Evolutionary conservation across 169 alveolate species (phyloP), one percentile per base, ranked within the genome.

Genomic region (Eimeria brunetti): DNA sequence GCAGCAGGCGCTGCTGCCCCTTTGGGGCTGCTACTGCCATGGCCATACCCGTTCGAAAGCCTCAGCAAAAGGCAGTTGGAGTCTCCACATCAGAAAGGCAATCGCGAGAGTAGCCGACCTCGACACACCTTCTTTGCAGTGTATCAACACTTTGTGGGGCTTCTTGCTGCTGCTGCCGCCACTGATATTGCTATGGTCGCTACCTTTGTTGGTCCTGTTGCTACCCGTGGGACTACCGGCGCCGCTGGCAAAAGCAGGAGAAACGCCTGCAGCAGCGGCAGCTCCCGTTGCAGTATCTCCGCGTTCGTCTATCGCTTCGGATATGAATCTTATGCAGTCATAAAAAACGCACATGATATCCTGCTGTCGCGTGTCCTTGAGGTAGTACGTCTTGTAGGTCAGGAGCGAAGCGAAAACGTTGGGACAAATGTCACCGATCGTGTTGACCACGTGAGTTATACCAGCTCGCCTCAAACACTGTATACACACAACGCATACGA

Each of bases 91-190:
- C 27, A 91, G 92, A 51, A 73, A 91, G 53, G 95, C 95, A 46
- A 76, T 67, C 30, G 95, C 95, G 60, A 91, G 88, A 30, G 91
- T 80, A 41, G 95, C 91, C 41, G 95, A 91, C 51, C 95, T 51
- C 56, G 91, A 78, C 51, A 91, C 95, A n/a, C 95, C 95, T 91
- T 85, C 92, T 27, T 85, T 85, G 92, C 92, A 85, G 92, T 85
- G 92, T 85, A 85, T 85, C 81, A 85, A 62, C 81, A 85, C 92
- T 51, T 38, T 58, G 80, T 58, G 58, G 60, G 36, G 62, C 30
- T 60, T 62, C 81, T 27, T 62, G 60, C 81, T 36, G 60, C 60
- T 46, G 49, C 38, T 84, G 80, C 78, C 30, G 81, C 62, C 38
- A 73, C 62, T 36, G 62, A 44, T 85, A 62, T 18, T 20, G 80